phyloP scores from a whole-genome alignment of 345 rosid genomes.

The Citrus inodora region DNA sequence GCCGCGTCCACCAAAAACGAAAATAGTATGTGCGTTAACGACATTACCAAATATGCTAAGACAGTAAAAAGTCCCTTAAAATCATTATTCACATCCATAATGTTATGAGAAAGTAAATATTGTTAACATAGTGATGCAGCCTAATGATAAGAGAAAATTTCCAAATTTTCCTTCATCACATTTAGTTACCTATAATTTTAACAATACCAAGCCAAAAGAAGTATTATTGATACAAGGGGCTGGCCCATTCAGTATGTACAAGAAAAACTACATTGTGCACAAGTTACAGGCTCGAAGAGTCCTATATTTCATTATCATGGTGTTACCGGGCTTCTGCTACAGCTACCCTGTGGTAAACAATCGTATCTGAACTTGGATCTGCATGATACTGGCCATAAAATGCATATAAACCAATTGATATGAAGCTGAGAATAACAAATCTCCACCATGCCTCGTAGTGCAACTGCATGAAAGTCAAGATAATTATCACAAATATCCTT shows the following conservation, averaged over 20 bases:
- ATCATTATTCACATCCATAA: background rate
- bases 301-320: too few relatives aligned
- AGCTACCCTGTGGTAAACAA: slow-evolving; percentile 59
- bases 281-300: background rate
- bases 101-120: background rate
- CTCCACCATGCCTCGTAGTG: slow-evolving; percentile 93
- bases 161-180: background rate
- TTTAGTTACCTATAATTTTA: background rate
- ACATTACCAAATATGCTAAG: background rate
- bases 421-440: slow-evolving; percentile 62
- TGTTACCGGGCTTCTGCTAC: slow-evolving; percentile 27
- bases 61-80: background rate
- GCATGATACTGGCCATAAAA: slow-evolving; percentile 85
- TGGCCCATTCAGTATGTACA: background rate
- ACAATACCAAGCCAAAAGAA: background rate
- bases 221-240: background rate
- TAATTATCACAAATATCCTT: background rate
- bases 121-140: background rate
- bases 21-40: too few relatives aligned
- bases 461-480: slow-evolving; percentile 44
- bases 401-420: slow-evolving; percentile 64
- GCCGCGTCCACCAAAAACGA: too few relatives aligned
- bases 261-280: background rate
- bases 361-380: slow-evolving; percentile 42
- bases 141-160: background rate